Evolutionary conservation across 2,329 filamentous ascomycete genomes (phyloP).

Genomic region (Aspergillus amoenus): DNA sequence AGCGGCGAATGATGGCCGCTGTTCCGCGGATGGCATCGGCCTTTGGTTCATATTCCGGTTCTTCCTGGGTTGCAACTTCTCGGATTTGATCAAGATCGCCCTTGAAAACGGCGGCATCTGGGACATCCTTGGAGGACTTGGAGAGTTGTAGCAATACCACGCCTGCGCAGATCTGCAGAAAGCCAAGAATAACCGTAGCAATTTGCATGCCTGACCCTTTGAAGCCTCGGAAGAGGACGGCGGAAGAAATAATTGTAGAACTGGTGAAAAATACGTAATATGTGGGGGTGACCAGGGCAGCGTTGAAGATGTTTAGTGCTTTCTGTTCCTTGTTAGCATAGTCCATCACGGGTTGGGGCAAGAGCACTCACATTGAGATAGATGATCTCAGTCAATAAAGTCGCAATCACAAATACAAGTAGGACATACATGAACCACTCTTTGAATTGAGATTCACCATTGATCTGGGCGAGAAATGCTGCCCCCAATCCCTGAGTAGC

Average conservation of each 20-base stretch:
- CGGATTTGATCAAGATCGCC: constrained; percentile 94
- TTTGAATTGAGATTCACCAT: constrained; percentile 85
- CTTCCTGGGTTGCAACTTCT: constrained; percentile 90
- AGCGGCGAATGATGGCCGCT: constrained; percentile 79
- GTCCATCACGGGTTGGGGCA: neutral
- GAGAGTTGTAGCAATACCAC: constrained; percentile 94
- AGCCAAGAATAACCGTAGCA: constrained; percentile 86
- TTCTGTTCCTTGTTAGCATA: constrained; percentile 60
- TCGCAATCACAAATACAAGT: constrained; percentile 85
- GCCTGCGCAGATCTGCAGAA: constrained; percentile 88
- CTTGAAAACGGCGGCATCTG: constrained; percentile 85
- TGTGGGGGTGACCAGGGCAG: constrained; percentile 92
- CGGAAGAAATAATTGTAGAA: constrained; percentile 89
- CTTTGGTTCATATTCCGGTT: constrained; percentile 94
- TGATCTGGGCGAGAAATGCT: constrained; percentile 82
- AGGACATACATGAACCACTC: constrained; percentile 96
- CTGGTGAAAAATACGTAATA: constrained; percentile 99
- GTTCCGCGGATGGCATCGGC: constrained; percentile 92
- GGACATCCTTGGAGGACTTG: constrained; percentile 96
- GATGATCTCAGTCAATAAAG: constrained; percentile 88
- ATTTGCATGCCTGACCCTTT: constrained; percentile 81
- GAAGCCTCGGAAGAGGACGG: constrained; percentile 90
- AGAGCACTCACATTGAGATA: constrained; percentile 81
- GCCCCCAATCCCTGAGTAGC: constrained; percentile 90
- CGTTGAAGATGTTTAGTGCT: constrained; percentile 96